A percentile compares a stretch with the other conserved stretches of the same genome.
Conservation (phyloP, 768 basidiomycete genomes). For the Serpula lacrymans region DNA sequence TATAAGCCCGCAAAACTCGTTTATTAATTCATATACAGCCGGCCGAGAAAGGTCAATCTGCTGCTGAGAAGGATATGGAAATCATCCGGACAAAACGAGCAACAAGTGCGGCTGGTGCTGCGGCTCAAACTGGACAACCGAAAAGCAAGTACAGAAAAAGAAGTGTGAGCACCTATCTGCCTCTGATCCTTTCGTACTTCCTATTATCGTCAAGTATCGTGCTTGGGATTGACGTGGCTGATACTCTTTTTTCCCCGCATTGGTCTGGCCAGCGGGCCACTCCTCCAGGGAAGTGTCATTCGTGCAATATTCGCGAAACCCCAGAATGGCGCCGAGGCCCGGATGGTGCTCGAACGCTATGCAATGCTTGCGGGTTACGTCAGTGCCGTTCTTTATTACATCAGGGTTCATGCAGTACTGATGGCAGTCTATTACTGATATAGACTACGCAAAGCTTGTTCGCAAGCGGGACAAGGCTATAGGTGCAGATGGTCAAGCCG, state of each 20-base stretch:
- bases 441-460: slow-evolving; percentile 82
- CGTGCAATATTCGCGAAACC: slow-evolving; percentile 83
- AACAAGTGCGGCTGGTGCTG: slow-evolving; percentile 59
- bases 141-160: slow-evolving; percentile 85
- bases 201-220: slow-evolving; percentile 5
- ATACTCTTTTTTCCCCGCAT: slow-evolving; percentile 25
- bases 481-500: slow-evolving; percentile 45
- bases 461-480: slow-evolving; percentile 70
- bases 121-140: slow-evolving; percentile 43
- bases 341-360: slow-evolving; percentile 79
- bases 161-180: too few relatives aligned
- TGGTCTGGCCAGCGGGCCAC: slow-evolving; percentile 65
- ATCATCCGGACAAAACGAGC: slow-evolving; percentile 79
- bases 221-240: slow-evolving; percentile 5
- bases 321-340: slow-evolving; percentile 88
- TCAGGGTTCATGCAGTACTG: slow-evolving; percentile 1
- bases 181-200: too few relatives aligned
- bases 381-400: slow-evolving; percentile 35
- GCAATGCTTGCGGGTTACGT: slow-evolving; percentile 87
- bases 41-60: slow-evolving; percentile 46
- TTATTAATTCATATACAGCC: too few relatives aligned
- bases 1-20: too few relatives aligned
- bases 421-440: neutral
- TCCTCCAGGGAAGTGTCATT: slow-evolving; percentile 84
- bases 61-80: slow-evolving; percentile 83